Percentiles rank a stretch among this genome's conserved stretches.
Conservation (phyloP, 768 basidiomycete genomes). For the Leccinum boreale region DNA sequence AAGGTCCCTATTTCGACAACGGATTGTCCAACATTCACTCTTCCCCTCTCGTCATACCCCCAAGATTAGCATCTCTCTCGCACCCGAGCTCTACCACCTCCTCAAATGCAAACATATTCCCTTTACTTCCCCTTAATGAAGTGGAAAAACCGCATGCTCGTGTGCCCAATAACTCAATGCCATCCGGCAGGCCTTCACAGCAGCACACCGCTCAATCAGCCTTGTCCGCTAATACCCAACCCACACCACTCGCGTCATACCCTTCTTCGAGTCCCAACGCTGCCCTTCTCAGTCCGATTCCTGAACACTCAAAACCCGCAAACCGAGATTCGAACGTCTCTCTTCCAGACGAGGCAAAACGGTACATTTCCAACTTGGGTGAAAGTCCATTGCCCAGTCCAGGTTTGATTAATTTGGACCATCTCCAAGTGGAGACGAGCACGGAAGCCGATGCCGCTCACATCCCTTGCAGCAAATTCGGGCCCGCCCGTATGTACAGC, state of each 20-base stretch:
- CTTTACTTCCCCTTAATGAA: slow-evolving; percentile 23
- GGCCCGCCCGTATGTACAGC: slow-evolving; percentile 5
- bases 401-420: slow-evolving; percentile 1
- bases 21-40: not conserved
- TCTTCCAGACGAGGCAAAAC: slow-evolving; percentile 73
- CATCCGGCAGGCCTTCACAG: slow-evolving; percentile 7
- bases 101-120: slow-evolving; percentile 6
- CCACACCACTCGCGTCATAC: slow-evolving; percentile 14
- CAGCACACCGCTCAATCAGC: slow-evolving; percentile 6
- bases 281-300: slow-evolving; percentile 21
- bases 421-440: not conserved
- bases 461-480: slow-evolving; percentile 11
- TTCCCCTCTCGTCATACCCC: slow-evolving; percentile 18
- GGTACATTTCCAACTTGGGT: slow-evolving; percentile 64
- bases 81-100: slow-evolving; percentile 7
- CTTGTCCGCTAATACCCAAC: slow-evolving; percentile 17
- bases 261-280: slow-evolving; percentile 18
- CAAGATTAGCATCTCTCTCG: slow-evolving; percentile 20
- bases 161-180: not conserved
- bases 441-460: not conserved
- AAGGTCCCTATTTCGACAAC: not conserved
- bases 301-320: slow-evolving; percentile 34
- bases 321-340: slow-evolving; percentile 69
- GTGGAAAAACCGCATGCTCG: slow-evolving; percentile 6
- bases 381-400: slow-evolving; percentile 64